Base-by-base conservation (phyloP, 352 stramenopile species). In the Blastocystis sp. region DNA sequence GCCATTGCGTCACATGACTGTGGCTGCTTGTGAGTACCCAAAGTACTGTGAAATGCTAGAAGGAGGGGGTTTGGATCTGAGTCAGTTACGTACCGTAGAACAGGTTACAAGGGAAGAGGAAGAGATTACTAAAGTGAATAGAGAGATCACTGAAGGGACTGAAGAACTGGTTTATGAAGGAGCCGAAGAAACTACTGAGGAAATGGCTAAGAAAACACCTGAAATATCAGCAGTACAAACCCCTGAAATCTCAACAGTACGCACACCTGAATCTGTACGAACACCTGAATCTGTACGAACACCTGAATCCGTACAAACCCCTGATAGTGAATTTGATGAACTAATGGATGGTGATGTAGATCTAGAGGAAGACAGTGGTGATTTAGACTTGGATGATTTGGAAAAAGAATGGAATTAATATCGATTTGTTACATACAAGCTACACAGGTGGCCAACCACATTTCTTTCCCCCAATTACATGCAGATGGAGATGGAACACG, bases 1-100 rank as follows among this genome's bases (percentile, higher is more conserved):
- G 19, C 91, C 91, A 13, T 91, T 97, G 79, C 91, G 93, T n/a
- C 92, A 93, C 35, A 90, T 87, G 35, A 91, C 91, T 0, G 93
- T 95, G 92, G 82, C 94, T 35, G 93, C 95, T 30, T 68, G 82
- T 13, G 89, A 95, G 42, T 98, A 98, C 90, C 75, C 93, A 19
- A 94, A 92, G 11, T 90, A 90, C 30, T 30, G 33, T 11, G 19
- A 0, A n/a, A 84, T 90, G 73, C 4, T 90, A 30, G 73, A 90
- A 24, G 54, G 40, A 33, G 81, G 53, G 15, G 35, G 37, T 37
- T 40, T 82, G 17, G 33, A 77, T 33, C n/a, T 89, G 66, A n/a
- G 40, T 15, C 35, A 59, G n/a, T 44, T 89, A 48, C 22, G 48
- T 37, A 19, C n/a, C 4, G 66, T 89, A 51, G n/a, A 44, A 9